Evolutionary conservation across 192 early-diverging fungal species (phyloP), one percentile per base, ranked within the genome.

Genomic region (Chytriomyces sp.): DNA sequence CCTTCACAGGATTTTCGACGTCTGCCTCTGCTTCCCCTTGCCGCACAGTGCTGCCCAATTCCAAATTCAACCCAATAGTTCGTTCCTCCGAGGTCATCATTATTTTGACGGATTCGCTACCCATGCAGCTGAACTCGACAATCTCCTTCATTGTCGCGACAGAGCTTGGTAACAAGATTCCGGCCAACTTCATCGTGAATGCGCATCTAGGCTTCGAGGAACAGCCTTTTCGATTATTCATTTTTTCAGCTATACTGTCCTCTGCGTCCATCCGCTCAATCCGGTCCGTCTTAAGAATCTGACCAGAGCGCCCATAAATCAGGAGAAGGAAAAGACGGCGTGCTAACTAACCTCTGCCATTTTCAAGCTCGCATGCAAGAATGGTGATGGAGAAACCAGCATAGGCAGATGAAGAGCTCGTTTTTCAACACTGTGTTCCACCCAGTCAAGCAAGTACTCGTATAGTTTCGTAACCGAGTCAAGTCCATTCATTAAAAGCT

Each of bases 341-440:
- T 4, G 44, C 17, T 49, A 49, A 14, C 26, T 34, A 30, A 68
- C 65, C 8, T 68, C 52, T 0, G 65, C 65, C 28, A 68, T n/a
- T 38, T 68, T 68, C 12, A 68, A 7, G 12, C 36, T 39, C 32
- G 65, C 49, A 28, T 68, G 52, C 34, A 68, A 55, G 39, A 68
- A 68, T n/a, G 65, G 65, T 38, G 65, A 33, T 3, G 52, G 65
- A 14, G 65, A 68, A 56, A 68, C 36, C 12, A 68, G 39, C 0
- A 68, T 34, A n/a, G 65, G 65, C 25, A 55, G 65, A 30, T 68
- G 2, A 0, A 68, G 19, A 0, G 65, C 65, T 4, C 65, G 65
- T 52, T 37, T 68, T 34, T 68, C 65, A 28, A 68, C 52, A 34
- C 52, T 55, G 12, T 68, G 65, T 26, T 68, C 65, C 7, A 55